Evolutionary conservation across 2,329 filamentous ascomycete genomes (phyloP), one percentile per base, ranked within the genome.

Genomic region (Neofusicoccum sp.): DNA sequence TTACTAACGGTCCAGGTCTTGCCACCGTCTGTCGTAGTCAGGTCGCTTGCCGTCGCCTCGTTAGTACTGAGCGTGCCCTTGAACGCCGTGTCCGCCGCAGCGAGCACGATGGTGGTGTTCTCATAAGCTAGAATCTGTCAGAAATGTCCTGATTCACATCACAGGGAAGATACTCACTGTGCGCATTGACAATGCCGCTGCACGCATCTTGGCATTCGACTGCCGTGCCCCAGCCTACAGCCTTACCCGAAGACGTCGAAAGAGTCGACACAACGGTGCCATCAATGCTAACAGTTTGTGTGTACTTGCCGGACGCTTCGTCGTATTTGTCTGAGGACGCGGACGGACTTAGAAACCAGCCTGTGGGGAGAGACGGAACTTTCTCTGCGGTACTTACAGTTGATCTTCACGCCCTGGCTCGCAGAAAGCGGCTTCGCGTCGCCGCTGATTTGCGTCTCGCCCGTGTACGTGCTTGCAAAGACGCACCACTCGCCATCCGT

Each of bases 1-100:
- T 72, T 76, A 22, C 66, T 73, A 28, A 80, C 74, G n/a, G 70
- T 78, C 78, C 78, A 81, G 4, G 78, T 81, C 68, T 77, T 76
- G 4, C 79, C 79, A 36, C 73, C 73, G 62, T 81, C 79, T 11
- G 60, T 70, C 3, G 77, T 80, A 29, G 71, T 69, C 73, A 80
- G 72, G 14, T 77, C 71, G 4, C 75, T 77, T 4, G 74, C 78
- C 12, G 77, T 77, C 4, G 77, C 78, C 5, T 70, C 64, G 14
- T 72, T 74, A 65, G 76, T 75, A 6, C 29, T 67, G 48, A 77
- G 43, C 6, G 78, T 81, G 56, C 76, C 68, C 62, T 71, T 74
- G 65, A 79, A 81, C 61, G 76, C 68, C 44, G 74, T 70, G 67
- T 81, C 72, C 3, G 74, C 70, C 6, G 63, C 64, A 47, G 75